Percentiles rank a stretch among this genome's conserved stretches.
phyloP scores from a whole-genome alignment of 345 rosid species.

The Linum lewisii region DNA sequence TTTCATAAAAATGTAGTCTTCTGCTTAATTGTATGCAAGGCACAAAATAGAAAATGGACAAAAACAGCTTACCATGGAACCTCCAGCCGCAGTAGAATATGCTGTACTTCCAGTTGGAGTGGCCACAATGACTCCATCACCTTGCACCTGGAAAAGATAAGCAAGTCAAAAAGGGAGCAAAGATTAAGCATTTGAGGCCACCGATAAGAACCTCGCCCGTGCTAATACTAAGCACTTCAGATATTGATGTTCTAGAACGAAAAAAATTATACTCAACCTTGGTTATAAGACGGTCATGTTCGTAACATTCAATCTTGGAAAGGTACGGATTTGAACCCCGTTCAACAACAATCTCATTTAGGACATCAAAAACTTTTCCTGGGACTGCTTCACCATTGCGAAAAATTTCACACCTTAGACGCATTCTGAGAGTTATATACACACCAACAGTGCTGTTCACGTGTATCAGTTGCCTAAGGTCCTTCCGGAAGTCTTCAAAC shows the following conservation, averaged over 20 bases:
- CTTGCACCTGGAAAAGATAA: slow-evolving; percentile 65
- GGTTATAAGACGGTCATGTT: slow-evolving; percentile 89
- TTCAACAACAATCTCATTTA: slow-evolving; percentile 88
- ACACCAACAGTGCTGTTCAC: slow-evolving; percentile 92
- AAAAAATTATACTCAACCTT: slow-evolving; percentile 42
- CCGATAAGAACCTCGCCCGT: not conserved
- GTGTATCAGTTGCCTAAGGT: slow-evolving; percentile 71
- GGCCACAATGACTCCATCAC: slow-evolving; percentile 97
- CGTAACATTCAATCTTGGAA: slow-evolving; percentile 93
- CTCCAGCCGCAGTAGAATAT: slow-evolving; percentile 97
- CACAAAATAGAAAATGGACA: slow-evolving; percentile 1
- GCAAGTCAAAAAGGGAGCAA: slow-evolving; percentile 6
- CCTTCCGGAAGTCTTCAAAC: slow-evolving; percentile 83
- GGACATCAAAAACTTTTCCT: slow-evolving; percentile 88
- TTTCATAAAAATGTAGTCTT: not conserved
- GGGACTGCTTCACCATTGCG: slow-evolving; percentile 85
- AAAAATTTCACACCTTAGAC: slow-evolving; percentile 78
- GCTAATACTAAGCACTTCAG: not conserved
- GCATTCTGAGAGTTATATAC: slow-evolving; percentile 94
- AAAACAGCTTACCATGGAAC: slow-evolving; percentile 72
- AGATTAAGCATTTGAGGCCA: not conserved
- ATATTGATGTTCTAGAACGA: not conserved
- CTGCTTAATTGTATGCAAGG: not conserved
- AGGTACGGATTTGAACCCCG: slow-evolving; percentile 99
- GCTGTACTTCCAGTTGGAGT: slow-evolving; percentile 99